Percentiles rank a stretch among this genome's conserved stretches.
Evolutionary conservation across 805 yeast species (phyloP).

Genomic region (Hyphopichia homilentoma): DNA sequence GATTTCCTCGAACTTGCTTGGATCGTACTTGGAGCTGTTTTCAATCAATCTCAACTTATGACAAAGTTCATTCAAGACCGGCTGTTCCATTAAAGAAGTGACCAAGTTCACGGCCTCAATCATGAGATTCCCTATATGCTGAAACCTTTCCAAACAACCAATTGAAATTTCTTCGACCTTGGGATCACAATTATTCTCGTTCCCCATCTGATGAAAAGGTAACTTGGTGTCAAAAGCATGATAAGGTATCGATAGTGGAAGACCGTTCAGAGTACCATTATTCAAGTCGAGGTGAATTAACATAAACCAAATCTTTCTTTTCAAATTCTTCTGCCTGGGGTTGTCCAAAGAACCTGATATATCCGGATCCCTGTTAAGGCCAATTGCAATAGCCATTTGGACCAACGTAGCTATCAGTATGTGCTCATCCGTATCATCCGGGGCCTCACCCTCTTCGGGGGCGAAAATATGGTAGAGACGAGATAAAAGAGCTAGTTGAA

Average conservation of each 20-base stretch:
- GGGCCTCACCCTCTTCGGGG: slow-evolving; percentile 50
- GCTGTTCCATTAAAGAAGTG: slow-evolving; percentile 11
- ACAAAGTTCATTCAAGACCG: slow-evolving; percentile 13
- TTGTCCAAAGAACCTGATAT: slow-evolving; percentile 14
- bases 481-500: slow-evolving; percentile 59
- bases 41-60: slow-evolving; percentile 8
- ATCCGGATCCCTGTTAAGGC: slow-evolving; percentile 44
- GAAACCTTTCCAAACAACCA: slow-evolving; percentile 8
- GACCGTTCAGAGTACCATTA: slow-evolving; percentile 5
- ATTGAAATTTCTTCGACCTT: slow-evolving; percentile 28
- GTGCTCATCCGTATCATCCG: slow-evolving; percentile 27
- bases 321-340: slow-evolving; percentile 32
- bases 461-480: slow-evolving; percentile 51
- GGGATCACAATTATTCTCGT: slow-evolving; percentile 22
- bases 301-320: slow-evolving; percentile 59
- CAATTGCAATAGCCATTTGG: slow-evolving; percentile 44
- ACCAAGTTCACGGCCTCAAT: too few relatives aligned
- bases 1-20: too few relatives aligned
- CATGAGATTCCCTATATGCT: too few relatives aligned
- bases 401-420: slow-evolving; percentile 23
- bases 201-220: slow-evolving; percentile 19
- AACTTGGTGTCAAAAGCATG: slow-evolving; percentile 3
- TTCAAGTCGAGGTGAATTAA: slow-evolving; percentile 18
- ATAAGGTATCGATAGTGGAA: slow-evolving; percentile 1
- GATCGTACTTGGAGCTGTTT: too few relatives aligned